Base-by-base conservation (phyloP, 1,139 yeast genomes). In the Suhomyces taliae region DNA sequence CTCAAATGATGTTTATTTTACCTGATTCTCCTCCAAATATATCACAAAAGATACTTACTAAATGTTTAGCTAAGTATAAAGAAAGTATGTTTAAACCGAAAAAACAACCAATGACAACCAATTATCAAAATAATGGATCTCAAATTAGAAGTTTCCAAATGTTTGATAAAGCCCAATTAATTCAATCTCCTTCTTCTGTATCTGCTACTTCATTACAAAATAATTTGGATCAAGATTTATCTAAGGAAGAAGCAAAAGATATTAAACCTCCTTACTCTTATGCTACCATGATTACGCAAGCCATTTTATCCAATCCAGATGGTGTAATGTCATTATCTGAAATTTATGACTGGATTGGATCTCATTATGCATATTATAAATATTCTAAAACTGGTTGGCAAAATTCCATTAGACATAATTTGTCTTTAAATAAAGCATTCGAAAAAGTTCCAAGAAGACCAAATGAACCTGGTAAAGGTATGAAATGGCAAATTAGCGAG, bases 221-320 rank as follows among this genome's bases (percentile, higher is more conserved):
- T 53, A 75, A 74, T 52, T 64, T 76, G 47, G 85, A 81, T 57
- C 87, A 83, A 64, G 95, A 87, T 62, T 75, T 90, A 54, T 86
- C 96, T n/a, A 79, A 79, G 53, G 98, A 90, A 61, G 97, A 90
- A 52, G 83, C 96, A 37, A 87, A 86, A 62, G 96, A 91, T 61
- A 85, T 90, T 54, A 93, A 93, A 66, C 99, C 99, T 9, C 99
- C 99, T 1, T 93, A 87, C 64, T 87, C 96, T 27, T 93, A 93
- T 65, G 99, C 99, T 0, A 93, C 98, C 3, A 90, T 93, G 97
- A 93, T 93, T 57, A 90, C 99, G 2, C 98, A 93, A 65, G 97
- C 99, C 0, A 93, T 95, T 35, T 72, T 95, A 56, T 87, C 96
- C 3, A 87, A 90, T 49, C 79, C 81, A 2, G 96, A 91, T 48